Evolutionary conservation across 1,284 basidiomycete genomes (phyloP).

Genomic region (Mycena citricolor): DNA sequence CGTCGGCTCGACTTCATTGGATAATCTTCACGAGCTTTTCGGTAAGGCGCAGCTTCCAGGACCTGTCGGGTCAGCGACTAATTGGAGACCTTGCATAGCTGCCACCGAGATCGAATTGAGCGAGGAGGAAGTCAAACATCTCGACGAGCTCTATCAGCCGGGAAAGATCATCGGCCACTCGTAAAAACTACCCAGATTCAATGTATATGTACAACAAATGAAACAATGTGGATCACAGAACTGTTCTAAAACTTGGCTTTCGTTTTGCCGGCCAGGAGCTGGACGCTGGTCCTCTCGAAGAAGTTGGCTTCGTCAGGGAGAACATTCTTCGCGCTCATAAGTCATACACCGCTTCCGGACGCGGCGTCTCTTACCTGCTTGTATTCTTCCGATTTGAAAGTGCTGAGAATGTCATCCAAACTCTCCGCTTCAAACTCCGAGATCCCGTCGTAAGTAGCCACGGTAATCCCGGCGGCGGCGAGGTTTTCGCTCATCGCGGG

Average conservation of each 20-base stretch:
- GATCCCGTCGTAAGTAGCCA: slow-evolving; percentile 12
- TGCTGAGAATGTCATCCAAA: too few species aligned
- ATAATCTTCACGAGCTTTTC: slow-evolving; percentile 39
- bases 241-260: too few species aligned
- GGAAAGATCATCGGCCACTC: too few species aligned
- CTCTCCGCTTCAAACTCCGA: slow-evolving; percentile 8
- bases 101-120: slow-evolving; percentile 5
- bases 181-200: too few species aligned
- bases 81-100: neutral
- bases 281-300: slow-evolving; percentile 15
- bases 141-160: slow-evolving; percentile 13
- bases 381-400: too few species aligned
- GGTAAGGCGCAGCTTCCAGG: too few species aligned
- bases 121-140: slow-evolving; percentile 9
- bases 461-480: slow-evolving; percentile 5
- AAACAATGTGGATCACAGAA: too few species aligned
- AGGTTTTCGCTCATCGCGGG: slow-evolving; percentile 5
- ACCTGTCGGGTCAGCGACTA: too few species aligned
- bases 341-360: too few species aligned
- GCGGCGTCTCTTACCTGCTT: too few species aligned
- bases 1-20: slow-evolving; percentile 40
- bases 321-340: neutral
- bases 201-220: too few species aligned
- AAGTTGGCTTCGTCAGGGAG: slow-evolving; percentile 19
- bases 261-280: slow-evolving; percentile 12